phyloP scores from a whole-genome alignment of 768 basidiomycete species.

The Crucibulum laeve region DNA sequence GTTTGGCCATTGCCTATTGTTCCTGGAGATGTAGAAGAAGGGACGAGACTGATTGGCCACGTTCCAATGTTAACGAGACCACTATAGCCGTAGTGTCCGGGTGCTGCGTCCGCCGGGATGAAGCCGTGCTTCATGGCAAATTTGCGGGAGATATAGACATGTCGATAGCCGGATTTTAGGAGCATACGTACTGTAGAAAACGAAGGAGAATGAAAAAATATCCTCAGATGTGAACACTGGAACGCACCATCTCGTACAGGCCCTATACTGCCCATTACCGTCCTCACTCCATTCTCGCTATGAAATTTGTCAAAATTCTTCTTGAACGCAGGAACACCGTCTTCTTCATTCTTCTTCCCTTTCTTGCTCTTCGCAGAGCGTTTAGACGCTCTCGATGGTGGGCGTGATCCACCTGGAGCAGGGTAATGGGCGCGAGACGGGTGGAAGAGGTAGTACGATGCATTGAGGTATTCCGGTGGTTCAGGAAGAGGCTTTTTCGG shows the following conservation, averaged over 20 bases:
- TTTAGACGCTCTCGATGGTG: conserved; percentile 36
- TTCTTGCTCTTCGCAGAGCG: conserved; percentile 27
- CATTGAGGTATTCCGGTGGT: conserved; percentile 62
- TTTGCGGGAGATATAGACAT: conserved; percentile 93
- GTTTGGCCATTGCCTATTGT: neutral
- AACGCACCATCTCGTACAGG: conserved; percentile 79
- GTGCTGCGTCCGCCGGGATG: conserved; percentile 80
- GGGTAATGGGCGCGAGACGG: conserved; percentile 27
- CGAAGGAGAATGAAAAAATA: conserved; percentile 1
- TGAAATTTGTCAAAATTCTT: conserved; percentile 85
- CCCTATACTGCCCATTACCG: conserved; percentile 86
- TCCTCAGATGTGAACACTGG: neutral
- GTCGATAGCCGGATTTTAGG: conserved; percentile 84
- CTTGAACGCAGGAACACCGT: conserved; percentile 59
- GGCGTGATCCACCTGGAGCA: conserved; percentile 27
- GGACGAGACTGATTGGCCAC: conserved; percentile 77
- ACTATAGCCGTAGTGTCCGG: conserved; percentile 91
- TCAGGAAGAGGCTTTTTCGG: conserved; percentile 54
- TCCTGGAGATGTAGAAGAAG: conserved; percentile 23
- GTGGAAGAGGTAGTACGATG: conserved; percentile 67
- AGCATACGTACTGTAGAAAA: conserved; percentile 76
- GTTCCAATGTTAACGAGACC: conserved; percentile 82
- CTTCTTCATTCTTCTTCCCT: conserved; percentile 28
- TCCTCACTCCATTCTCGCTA: conserved; percentile 87
- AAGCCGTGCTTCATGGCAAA: conserved; percentile 88